These are phyloP conservation scores for Trichophyton benhamiae DNA, from an alignment of 2,329 filamentous ascomycete species.

Conservation along the genomic window DNA sequence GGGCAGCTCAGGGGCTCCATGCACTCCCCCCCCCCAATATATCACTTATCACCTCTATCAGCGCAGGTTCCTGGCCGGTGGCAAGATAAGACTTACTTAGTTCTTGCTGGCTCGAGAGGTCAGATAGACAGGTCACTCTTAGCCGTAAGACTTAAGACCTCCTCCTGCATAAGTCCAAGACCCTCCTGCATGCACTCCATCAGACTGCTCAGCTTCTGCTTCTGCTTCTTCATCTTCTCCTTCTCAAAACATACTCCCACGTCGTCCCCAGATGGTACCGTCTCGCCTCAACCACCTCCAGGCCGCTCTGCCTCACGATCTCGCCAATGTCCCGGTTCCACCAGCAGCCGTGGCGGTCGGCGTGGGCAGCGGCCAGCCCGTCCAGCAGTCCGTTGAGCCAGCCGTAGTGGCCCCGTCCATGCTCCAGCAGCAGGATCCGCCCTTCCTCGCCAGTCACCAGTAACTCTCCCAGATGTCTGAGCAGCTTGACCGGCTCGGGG, in stretches of 20 bases:
- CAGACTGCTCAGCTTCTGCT: background rate
- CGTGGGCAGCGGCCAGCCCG: slow-evolving; percentile 36
- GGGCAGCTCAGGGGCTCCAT: too few species aligned
- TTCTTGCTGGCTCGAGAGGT: too few species aligned
- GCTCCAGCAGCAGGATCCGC: slow-evolving; percentile 37
- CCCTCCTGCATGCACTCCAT: too few species aligned
- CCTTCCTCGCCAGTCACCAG: slow-evolving; percentile 32
- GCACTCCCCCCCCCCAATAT: too few species aligned
- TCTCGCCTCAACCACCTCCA: slow-evolving; percentile 36
- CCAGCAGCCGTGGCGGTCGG: slow-evolving; percentile 41
- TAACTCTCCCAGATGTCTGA: slow-evolving; percentile 32
- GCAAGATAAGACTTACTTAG: too few species aligned
- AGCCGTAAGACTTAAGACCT: too few species aligned
- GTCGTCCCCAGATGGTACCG: slow-evolving; percentile 39
- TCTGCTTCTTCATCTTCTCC: slow-evolving; percentile 1
- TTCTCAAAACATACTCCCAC: slow-evolving; percentile 33
- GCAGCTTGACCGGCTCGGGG: slow-evolving; percentile 30
- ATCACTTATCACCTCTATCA: too few species aligned
- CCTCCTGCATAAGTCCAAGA: too few species aligned
- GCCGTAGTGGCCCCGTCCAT: slow-evolving; percentile 36
- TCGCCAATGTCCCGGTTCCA: slow-evolving; percentile 41
- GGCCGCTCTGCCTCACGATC: slow-evolving; percentile 36
- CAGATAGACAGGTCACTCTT: too few species aligned
- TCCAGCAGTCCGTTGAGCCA: slow-evolving; percentile 39
- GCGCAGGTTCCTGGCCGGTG: too few species aligned